Evolutionary conservation across 1,284 basidiomycete genomes (phyloP).

Genomic region (Bothia castanella): DNA sequence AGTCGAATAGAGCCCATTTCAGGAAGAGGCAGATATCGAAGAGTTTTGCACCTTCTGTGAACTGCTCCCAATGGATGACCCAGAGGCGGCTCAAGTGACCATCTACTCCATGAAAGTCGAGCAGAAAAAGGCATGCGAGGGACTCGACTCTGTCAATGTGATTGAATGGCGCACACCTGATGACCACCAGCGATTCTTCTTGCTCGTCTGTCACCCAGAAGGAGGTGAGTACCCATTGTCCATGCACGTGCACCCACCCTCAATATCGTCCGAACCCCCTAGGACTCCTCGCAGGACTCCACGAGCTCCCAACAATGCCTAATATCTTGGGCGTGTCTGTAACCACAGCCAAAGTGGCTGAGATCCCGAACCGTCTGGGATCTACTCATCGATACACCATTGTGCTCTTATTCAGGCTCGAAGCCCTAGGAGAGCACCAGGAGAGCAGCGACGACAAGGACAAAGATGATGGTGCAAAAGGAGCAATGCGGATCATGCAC

Average conservation of each 20-base stretch:
- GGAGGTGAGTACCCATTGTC: slow-evolving; percentile 58
- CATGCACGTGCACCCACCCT: no score
- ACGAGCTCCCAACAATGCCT: slow-evolving; percentile 71
- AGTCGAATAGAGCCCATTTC: no score
- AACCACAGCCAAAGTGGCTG: no score
- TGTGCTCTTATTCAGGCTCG: slow-evolving; percentile 3
- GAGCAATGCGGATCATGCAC: slow-evolving; percentile 41
- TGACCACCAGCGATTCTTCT: slow-evolving; percentile 52
- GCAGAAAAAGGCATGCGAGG: slow-evolving; percentile 81
- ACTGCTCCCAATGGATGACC: slow-evolving; percentile 57
- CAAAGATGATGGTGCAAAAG: slow-evolving; percentile 1
- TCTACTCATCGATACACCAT: slow-evolving; percentile 33
- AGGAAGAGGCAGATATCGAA: slow-evolving; percentile 58
- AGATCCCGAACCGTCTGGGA: no score
- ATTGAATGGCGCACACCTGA: slow-evolving; percentile 65
- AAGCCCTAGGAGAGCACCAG: no score
- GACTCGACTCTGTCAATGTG: slow-evolving; percentile 82
- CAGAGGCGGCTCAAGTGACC: no score
- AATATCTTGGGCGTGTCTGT: slow-evolving; percentile 42
- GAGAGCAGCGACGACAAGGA: neutral
- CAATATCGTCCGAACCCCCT: slow-evolving; percentile 4
- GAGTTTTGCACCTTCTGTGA: slow-evolving; percentile 73
- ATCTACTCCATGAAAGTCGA: slow-evolving; percentile 85
- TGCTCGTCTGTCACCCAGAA: slow-evolving; percentile 81
- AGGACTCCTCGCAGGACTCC: no score